Evolutionary conservation across 139 green algal genomes (phyloP).

Genomic region (Dunaliella primolecta): DNA sequence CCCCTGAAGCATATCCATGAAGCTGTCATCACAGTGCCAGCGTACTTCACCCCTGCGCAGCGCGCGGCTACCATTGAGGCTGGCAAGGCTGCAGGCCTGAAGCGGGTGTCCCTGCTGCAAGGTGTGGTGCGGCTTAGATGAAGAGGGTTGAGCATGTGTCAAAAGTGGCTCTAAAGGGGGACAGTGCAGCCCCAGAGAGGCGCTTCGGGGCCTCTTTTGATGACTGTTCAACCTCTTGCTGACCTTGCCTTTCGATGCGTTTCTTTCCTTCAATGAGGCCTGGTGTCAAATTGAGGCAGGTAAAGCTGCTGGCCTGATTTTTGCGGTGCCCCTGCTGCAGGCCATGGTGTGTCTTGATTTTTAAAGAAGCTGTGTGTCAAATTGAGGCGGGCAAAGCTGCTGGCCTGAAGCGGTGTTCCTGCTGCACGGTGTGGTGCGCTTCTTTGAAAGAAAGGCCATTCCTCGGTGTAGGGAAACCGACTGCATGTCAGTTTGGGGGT

Average conservation of each 20-base stretch:
- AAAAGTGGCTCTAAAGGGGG: neutral
- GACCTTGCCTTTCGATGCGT: too few relatives aligned
- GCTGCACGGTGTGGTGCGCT: too few relatives aligned
- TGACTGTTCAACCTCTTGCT: neutral
- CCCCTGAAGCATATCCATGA: neutral
- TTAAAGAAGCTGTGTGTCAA: too few relatives aligned
- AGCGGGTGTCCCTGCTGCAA: constrained; percentile 37
- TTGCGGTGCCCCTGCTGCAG: too few relatives aligned
- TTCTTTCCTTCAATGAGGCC: too few relatives aligned
- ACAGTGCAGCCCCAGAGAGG: too few relatives aligned
- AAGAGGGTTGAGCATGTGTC: neutral
- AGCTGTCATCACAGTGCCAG: constrained; percentile 74
- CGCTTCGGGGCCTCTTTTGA: too few relatives aligned
- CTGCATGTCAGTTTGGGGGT: too few relatives aligned
- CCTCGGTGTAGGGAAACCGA: too few relatives aligned
- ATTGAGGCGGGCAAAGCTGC: constrained; percentile 50
- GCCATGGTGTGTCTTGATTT: too few relatives aligned
- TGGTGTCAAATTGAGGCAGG: constrained; percentile 54
- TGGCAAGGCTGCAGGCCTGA: constrained; percentile 55
- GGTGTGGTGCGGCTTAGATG: neutral
- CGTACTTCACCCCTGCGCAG: constrained; percentile 61
- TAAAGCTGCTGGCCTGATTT: constrained; percentile 55
- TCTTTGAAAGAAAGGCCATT: too few relatives aligned
- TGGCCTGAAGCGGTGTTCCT: constrained; percentile 55
- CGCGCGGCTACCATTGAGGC: constrained; percentile 56